Percentiles rank a stretch among this genome's conserved stretches.
These are phyloP conservation scores for Coprinopsis marcescibilis DNA, from an alignment of 768 basidiomycete genomes.

Conservation along the genomic window DNA sequence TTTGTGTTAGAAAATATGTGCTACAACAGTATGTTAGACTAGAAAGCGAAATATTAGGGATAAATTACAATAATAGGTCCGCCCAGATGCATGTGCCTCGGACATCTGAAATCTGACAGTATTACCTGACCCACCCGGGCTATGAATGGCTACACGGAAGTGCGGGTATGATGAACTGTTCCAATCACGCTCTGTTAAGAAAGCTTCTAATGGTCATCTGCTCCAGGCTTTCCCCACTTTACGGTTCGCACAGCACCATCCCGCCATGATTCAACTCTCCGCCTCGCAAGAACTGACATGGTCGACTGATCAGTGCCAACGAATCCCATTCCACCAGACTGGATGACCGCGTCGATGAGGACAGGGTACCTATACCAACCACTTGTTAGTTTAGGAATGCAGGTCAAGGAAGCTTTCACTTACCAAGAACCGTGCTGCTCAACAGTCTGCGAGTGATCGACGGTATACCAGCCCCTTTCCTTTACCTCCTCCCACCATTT, in stretches of 20 bases:
- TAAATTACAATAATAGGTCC: too few species aligned
- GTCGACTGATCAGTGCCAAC: conserved; percentile 69
- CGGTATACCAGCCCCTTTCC: conserved; percentile 42
- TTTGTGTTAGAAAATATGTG: too few species aligned
- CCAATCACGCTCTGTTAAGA: too few species aligned
- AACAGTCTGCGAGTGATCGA: conserved; percentile 45
- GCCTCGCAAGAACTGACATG: conserved; percentile 58
- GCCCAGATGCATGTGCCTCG: too few species aligned
- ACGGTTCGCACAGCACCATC: conserved; percentile 46
- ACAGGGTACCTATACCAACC: conserved; percentile 52
- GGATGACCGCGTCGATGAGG: conserved; percentile 68
- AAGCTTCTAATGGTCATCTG: conserved; percentile 55
- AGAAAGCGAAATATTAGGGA: too few species aligned
- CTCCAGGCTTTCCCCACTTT: conserved; percentile 51
- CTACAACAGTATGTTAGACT: too few species aligned
- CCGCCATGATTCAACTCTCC: conserved; percentile 61
- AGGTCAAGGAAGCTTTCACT: conserved; percentile 12
- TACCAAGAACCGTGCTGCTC: conserved; percentile 46
- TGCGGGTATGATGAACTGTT: too few species aligned
- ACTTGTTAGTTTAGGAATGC: background rate
- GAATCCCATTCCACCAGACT: conserved; percentile 60
- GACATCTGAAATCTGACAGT: too few species aligned
- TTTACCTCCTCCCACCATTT: conserved; percentile 50
- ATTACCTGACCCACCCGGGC: too few species aligned
- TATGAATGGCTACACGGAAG: too few species aligned